Base-by-base conservation (phyloP, 2,329 filamentous ascomycete species). In the Aspergillus latus region DNA sequence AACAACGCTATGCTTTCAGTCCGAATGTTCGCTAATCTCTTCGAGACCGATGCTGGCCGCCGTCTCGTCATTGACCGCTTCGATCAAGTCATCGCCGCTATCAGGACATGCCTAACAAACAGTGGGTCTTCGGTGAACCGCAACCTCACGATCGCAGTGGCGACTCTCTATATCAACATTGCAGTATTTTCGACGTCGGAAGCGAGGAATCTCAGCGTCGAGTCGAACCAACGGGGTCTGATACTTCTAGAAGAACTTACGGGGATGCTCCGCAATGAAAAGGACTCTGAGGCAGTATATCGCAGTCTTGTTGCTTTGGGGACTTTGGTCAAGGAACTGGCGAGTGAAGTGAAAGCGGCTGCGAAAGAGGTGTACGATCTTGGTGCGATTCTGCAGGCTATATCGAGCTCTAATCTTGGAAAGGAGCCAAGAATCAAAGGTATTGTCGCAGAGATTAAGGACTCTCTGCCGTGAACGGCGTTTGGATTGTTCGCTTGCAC, bases 1-100 rank as follows among this genome's bases (percentile, higher is more conserved):
- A 97, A 97, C 73, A 91, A 91, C 62, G 84, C 85, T 9, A 96
- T 97, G 88, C 89, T 99, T 80, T 87, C 88, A 0, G 80, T 91
- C 10, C 88, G 94, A 3, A 84, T 88, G 11, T 80, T 97, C 48
- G 87, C 86, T 30, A 99, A 99, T 65, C 78, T 97, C 6, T 96
- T 97, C 68, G 82, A 84, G 58, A 90, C 89, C 0, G 77, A 84
- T 0, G 80, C 87, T 55, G 94, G 94, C 13, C 84, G 89, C 21
- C 76, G 78, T 45, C 75, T 90, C 3, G 84, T 86, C 5, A 81
- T 84, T 10, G 76, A 76, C 16, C 77, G 79, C 43, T 84, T 87
- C 16, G 82, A 87, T 40, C 78, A 82, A 39, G 82, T 88, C 4
- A 77, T 90, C 4, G 73, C 78, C 2, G 82, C 88, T 29, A 76